Percentiles rank a stretch among this genome's conserved stretches.
Evolutionary conservation across 192 early-diverging fungal species (phyloP).

Genomic region (Backusella parvicylindrica): DNA sequence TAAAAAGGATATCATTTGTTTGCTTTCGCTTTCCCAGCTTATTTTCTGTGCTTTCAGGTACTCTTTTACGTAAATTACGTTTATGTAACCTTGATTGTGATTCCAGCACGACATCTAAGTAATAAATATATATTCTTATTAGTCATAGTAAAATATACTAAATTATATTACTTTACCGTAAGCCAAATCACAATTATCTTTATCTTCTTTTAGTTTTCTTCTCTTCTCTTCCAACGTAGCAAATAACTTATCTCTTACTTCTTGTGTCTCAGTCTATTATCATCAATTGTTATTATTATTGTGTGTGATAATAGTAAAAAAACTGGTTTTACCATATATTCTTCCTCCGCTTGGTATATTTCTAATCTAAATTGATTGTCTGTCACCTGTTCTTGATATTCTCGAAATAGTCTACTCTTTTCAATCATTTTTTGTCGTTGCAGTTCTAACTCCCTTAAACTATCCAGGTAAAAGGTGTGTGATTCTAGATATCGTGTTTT

Average conservation of each 20-base stretch:
- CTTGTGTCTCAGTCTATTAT: conserved; percentile 60
- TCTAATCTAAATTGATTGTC: conserved; percentile 58
- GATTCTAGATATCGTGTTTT: background rate
- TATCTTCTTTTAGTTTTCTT: conserved; percentile 75
- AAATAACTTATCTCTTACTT: conserved; percentile 71
- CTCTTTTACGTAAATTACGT: conserved; percentile 58
- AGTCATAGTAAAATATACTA: background rate
- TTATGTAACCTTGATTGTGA: conserved; percentile 33
- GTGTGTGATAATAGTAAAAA: background rate
- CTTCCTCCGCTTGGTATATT: conserved; percentile 57
- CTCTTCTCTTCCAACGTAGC: conserved; percentile 74
- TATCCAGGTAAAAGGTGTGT: conserved; percentile 34
- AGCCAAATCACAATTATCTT: conserved; percentile 77
- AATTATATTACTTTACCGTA: conserved; percentile 42
- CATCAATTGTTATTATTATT: background rate
- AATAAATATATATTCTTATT: background rate
- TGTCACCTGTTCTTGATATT: conserved; percentile 72
- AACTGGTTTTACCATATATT: conserved; percentile 57
- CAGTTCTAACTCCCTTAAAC: conserved; percentile 52
- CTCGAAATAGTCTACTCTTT: conserved; percentile 55
- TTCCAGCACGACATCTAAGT: conserved; percentile 25
- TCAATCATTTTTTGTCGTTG: conserved; percentile 55
- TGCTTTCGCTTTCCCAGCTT: conserved; percentile 37
- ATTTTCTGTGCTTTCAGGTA: conserved; percentile 36
- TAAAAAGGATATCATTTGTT: conserved; percentile 32